A percentile compares a stretch with the other conserved stretches of the same genome.
Conservation (phyloP, 129 eudicot genomes). For the Dittrichia graveolens region DNA sequence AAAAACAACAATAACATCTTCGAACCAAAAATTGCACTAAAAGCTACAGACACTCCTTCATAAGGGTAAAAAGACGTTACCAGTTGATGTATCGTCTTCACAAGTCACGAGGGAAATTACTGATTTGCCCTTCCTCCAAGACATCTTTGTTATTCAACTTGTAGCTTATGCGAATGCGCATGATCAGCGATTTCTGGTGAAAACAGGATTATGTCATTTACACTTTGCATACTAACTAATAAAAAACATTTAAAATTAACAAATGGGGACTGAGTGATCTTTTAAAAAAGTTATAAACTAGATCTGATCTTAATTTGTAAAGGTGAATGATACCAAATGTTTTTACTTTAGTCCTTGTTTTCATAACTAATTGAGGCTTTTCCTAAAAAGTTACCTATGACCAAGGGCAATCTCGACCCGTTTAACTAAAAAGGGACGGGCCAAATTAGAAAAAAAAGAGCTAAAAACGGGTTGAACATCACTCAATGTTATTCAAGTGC, state of each 20-base stretch:
- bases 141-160: slow-evolving; percentile 74
- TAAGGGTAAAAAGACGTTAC: slow-evolving; percentile 12
- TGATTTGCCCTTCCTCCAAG: slow-evolving; percentile 92
- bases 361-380: not conserved
- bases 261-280: not conserved
- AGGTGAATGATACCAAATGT: not conserved
- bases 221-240: not conserved
- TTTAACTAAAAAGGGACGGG: not conserved
- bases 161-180: slow-evolving; percentile 92
- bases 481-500: not conserved
- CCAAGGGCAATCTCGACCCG: not conserved
- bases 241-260: not conserved
- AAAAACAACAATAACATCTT: slow-evolving; percentile 10
- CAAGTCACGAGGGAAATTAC: slow-evolving; percentile 78
- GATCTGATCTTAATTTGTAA: not conserved
- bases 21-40: slow-evolving; percentile 42
- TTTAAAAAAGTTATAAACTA: not conserved
- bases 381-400: not conserved
- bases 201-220: not conserved
- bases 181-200: slow-evolving; percentile 81
- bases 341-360: too few relatives aligned
- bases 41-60: slow-evolving; percentile 32
- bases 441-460: not conserved
- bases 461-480: not conserved
- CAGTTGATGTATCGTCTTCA: slow-evolving; percentile 38